These are phyloP conservation scores for Limtongozyma cylindracea DNA, from an alignment of 805 yeast species.

Conservation along the genomic window DNA sequence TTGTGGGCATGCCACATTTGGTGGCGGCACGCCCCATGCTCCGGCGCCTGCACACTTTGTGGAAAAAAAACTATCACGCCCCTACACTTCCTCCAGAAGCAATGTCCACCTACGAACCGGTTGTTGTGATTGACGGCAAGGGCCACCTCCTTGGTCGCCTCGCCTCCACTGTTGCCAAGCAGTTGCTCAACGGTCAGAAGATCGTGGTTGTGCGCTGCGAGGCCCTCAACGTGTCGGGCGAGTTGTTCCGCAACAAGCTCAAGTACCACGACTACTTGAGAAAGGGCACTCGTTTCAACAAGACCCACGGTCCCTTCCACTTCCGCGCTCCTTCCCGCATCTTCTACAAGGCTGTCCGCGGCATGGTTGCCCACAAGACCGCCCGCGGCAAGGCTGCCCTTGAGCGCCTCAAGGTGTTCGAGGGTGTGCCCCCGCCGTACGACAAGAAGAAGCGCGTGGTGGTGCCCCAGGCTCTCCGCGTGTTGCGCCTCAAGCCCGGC, in stretches of 20 bases:
- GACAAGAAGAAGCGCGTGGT: conserved; percentile 99
- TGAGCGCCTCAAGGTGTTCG: conserved; percentile 97
- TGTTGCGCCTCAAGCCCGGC: conserved; percentile 97
- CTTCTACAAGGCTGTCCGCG: conserved; percentile 98
- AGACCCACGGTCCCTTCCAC: conserved; percentile 98
- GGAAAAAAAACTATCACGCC: too few species aligned
- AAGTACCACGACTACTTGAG: conserved; percentile 99
- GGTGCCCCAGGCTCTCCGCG: conserved; percentile 98
- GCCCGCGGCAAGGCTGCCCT: conserved; percentile 99
- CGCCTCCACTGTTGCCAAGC: conserved; percentile 97
- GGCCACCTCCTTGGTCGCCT: conserved; percentile 99
- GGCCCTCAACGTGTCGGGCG: conserved; percentile 97
- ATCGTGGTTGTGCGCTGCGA: conserved; percentile 94
- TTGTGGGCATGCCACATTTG: too few species aligned
- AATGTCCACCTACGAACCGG: conserved; percentile 89
- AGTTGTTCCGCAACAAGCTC: conserved; percentile 98
- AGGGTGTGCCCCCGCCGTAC: conserved; percentile 99
- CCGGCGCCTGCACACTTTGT: too few species aligned
- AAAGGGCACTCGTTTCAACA: conserved; percentile 98
- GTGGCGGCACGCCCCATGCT: too few species aligned
- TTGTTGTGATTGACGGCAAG: conserved; percentile 97
- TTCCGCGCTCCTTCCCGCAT: conserved; percentile 99
- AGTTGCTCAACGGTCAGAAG: conserved; percentile 94
- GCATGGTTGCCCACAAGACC: conserved; percentile 99
- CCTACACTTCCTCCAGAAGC: too few species aligned